Evolutionary conservation across 2,329 filamentous ascomycete genomes (phyloP), one percentile per base, ranked within the genome.

Genomic region (Grosmannia clavigera): DNA sequence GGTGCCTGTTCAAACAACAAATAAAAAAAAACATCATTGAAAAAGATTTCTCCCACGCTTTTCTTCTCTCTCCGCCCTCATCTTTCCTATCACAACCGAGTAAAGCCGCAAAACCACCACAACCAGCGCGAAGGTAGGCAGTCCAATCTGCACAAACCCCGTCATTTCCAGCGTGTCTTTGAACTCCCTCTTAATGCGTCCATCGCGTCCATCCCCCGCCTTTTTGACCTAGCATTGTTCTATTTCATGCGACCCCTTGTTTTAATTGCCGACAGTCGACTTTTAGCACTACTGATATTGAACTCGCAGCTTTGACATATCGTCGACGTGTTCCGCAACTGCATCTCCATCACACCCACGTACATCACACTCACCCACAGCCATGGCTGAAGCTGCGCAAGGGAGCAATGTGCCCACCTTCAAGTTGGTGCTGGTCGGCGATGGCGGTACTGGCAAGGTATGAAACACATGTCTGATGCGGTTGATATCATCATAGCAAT

Each of bases 341-440:
- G n/a, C 46, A 40, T 46, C 58, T 43, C 29, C 29, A 29, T 38
- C 19, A 27, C 54, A 33, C 25, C 14, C 16, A 29, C 31, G 19
- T 19, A 11, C 43, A n/a, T 19, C 19, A 12, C 43, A 29, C 55
- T 43, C 56, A 16, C 60, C 33, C 50, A 66, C 71, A 69, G 75
- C 70, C 70, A 95, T 94, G 89, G 83, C 87, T 77, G 75, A 78
- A 67, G 70, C 71, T 65, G 69, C 60, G 29, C 22, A 27, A 19
- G 58, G 74, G 74, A 70, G 74, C 66, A 67, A 67, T 64, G 71
- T 79, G 67, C 90, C 92, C 68, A 96, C 90, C 76, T 99, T 99
- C 88, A 99, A 99, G 90, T 90, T 99, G 72, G 94, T 99, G 76
- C 90, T 99, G 79, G 94, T 99, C 73, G 94, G 94, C 76, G 94